Conservation (phyloP, 345 rosid species). For the Fremontodendron californicum region DNA sequence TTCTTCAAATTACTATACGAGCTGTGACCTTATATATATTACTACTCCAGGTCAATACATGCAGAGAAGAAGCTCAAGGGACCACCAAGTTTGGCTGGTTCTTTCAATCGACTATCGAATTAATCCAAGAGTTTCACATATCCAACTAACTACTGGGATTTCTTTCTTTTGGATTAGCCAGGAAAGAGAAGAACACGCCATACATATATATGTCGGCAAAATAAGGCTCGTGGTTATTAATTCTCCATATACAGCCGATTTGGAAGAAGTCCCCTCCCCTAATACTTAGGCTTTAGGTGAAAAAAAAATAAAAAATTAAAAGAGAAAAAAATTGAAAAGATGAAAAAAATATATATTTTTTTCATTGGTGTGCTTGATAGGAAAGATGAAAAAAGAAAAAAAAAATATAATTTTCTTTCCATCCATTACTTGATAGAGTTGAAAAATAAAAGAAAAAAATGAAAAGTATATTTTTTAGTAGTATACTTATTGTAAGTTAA, state of each 20-base stretch:
- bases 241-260: background rate
- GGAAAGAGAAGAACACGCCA: background rate
- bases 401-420: too few species aligned
- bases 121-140: background rate
- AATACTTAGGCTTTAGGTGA: too few species aligned
- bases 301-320: too few species aligned
- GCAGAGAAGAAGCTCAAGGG: slow-evolving; percentile 2
- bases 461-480: too few species aligned
- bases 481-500: too few species aligned
- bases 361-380: too few species aligned
- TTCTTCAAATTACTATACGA: background rate
- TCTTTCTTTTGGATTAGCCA: background rate
- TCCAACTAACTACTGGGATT: background rate
- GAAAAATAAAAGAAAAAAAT: too few species aligned
- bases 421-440: too few species aligned
- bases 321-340: too few species aligned
- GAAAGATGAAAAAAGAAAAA: too few species aligned
- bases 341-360: too few species aligned
- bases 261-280: background rate
- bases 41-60: background rate
- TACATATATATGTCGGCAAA: background rate
- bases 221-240: background rate
- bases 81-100: background rate
- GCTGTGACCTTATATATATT: background rate
- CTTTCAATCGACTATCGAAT: background rate